Percentiles rank a stretch among this genome's conserved stretches.
Evolutionary conservation across 2,329 filamentous ascomycete species (phyloP).

Genomic region (Colletotrichum sp.): DNA sequence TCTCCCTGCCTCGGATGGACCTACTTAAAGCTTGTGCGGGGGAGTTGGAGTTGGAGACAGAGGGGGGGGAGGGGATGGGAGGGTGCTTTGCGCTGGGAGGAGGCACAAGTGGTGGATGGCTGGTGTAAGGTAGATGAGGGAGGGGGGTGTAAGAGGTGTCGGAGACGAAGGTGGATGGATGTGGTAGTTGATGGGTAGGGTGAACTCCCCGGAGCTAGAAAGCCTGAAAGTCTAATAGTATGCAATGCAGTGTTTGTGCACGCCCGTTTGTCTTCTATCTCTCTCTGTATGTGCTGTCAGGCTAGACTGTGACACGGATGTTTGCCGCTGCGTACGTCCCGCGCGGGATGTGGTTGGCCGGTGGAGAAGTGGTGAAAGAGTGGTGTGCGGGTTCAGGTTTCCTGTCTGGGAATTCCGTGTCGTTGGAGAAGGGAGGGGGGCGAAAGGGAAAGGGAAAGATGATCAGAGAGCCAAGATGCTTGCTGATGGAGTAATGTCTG

Average conservation of each 20-base stretch:
- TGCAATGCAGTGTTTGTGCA: not conserved
- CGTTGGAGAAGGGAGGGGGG: not conserved
- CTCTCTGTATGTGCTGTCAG: not conserved
- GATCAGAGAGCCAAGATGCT: not conserved
- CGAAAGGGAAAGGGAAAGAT: not conserved
- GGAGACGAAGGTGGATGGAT: not conserved
- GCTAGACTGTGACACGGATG: not conserved
- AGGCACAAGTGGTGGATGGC: not conserved
- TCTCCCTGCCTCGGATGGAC: slow-evolving; percentile 10
- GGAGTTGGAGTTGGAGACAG: not conserved
- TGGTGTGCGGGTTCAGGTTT: not conserved
- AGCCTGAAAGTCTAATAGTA: not conserved
- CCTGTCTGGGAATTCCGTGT: not conserved
- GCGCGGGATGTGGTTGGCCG: not conserved
- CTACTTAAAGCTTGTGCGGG: not conserved
- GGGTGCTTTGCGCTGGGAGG: not conserved
- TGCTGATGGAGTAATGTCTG: not conserved
- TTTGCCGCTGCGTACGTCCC: not conserved
- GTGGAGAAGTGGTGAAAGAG: not conserved
- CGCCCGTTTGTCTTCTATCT: not conserved
- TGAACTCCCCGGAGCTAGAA: not conserved
- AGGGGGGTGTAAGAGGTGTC: not conserved
- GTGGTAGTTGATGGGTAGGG: not conserved
- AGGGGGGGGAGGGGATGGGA: not conserved
- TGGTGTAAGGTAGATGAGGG: not conserved